Evolutionary conservation across 148 eudicot species (phyloP), one percentile per base, ranked within the genome.

Genomic region (Heliosperma pusillum): DNA sequence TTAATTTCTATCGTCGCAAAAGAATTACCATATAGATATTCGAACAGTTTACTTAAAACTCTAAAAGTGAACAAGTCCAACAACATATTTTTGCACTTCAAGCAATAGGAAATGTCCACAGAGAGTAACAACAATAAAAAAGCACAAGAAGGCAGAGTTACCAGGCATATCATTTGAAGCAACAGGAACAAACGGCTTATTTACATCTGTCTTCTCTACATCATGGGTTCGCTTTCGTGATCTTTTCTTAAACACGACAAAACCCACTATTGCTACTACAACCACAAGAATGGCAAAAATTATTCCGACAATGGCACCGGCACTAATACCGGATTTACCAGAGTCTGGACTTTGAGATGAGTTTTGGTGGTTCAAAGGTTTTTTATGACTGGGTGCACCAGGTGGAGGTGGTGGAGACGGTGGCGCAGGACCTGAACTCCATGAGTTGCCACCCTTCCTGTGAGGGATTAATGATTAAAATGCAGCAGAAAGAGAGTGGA

Each of bases 281-380:
- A 90, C 91, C 52, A 88, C 88, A 78, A 95, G 70, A 76, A 95
- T 50, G 33, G 93, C 86, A 65, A 90, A 72, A 66, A 92, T 85
- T 52, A 95, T 92, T 64, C 98, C 98, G 40, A 92, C 96, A 66
- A 95, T 71, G 67, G 80, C 97, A 73, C 96, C 98, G 70, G 86
- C 93, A 15, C 93, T 77, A 42, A 92, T 77, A 71, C 98, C 91
- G 25, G 98, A 91, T 74, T 87, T 89, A 73, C 77, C 87, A n/a
- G 74, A 74, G 53, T 75, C 75, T 9, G 87, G 79, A 44, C 70
- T 78, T n/a, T 70, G 74, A n/a, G 91, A 75, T 40, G 86, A 59
- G 17, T 73, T 74, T 36, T 72, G 58, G 42, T 73, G 81, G 74
- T 74, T 79, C 29, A 82, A 81, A 20, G 96, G 55, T 40, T 84